Percentiles rank a stretch among this genome's conserved stretches.
These are phyloP conservation scores for Fusarium liriodendri DNA, from an alignment of 2,329 filamentous ascomycete species.

Conservation along the genomic window DNA sequence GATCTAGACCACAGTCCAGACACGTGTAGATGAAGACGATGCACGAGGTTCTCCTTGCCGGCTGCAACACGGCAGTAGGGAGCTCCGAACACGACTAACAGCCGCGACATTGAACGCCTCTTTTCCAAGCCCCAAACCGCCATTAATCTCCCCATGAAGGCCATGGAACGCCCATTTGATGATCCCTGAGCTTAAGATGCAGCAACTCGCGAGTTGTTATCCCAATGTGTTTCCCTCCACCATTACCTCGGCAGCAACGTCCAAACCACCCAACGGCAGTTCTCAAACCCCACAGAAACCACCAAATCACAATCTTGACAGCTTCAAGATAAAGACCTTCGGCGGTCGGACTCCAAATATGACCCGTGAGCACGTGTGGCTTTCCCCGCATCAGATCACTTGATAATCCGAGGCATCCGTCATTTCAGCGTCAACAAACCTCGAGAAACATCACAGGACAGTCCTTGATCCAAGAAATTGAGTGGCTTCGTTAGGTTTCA, in stretches of 20 bases:
- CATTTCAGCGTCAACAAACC: not conserved
- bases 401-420: conserved; percentile 20
- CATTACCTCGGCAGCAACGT: not conserved
- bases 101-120: not conserved
- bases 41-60: not conserved
- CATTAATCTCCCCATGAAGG: not conserved
- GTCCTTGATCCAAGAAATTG: conserved; percentile 1
- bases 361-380: conserved; percentile 21
- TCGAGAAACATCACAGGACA: conserved; percentile 8
- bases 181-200: not conserved
- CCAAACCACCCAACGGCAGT: not conserved
- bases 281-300: not conserved
- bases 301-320: not conserved
- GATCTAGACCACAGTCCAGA: not conserved
- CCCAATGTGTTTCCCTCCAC: not conserved
- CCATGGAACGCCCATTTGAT: not conserved
- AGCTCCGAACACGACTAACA: not conserved
- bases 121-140: not conserved
- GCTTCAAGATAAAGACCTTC: not conserved
- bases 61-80: not conserved
- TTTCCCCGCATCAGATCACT: conserved; percentile 31
- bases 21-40: not conserved
- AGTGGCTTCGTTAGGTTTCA: conserved; percentile 27
- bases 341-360: not conserved
- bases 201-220: not conserved